Percentiles rank a stretch among this genome's conserved stretches.
Conservation (phyloP, 2,329 filamentous ascomycete species). For the Colletotrichum tamarilloi region DNA sequence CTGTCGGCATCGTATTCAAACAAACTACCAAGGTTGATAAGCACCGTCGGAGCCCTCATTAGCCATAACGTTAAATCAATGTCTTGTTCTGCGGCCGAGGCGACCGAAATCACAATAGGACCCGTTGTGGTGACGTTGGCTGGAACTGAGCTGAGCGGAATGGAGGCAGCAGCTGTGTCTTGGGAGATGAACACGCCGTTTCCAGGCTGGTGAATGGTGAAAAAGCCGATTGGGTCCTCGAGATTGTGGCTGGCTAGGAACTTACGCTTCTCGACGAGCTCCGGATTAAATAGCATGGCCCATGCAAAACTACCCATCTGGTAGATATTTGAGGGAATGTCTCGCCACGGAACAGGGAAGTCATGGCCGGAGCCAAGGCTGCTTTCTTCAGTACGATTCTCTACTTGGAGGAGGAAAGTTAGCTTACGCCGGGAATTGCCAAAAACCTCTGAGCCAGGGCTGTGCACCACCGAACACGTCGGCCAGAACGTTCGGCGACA, state of each 20-base stretch:
- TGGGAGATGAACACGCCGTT: conserved; percentile 41
- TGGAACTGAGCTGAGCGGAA: conserved; percentile 39
- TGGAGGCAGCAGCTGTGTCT: conserved; percentile 39
- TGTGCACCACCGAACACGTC: conserved; percentile 52
- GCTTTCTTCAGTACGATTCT: too few species aligned
- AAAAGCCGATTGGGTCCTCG: conserved; percentile 38
- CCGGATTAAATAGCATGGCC: not conserved
- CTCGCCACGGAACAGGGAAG: conserved; percentile 56
- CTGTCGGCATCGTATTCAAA: conserved; percentile 38
- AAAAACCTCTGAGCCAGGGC: conserved; percentile 49
- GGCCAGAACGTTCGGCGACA: conserved; percentile 57
- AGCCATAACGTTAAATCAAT: conserved; percentile 41
- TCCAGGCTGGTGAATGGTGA: conserved; percentile 33
- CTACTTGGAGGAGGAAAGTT: too few species aligned
- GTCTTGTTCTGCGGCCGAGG: conserved; percentile 40
- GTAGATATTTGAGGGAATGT: conserved; percentile 53
- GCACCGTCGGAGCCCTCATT: conserved; percentile 37
- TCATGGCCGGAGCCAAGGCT: conserved; percentile 55
- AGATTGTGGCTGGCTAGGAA: conserved; percentile 36
- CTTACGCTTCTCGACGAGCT: not conserved
- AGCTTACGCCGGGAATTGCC: conserved; percentile 53
- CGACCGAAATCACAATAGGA: conserved; percentile 38
- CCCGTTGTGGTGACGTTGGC: conserved; percentile 39
- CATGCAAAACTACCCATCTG: conserved; percentile 38
- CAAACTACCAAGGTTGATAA: conserved; percentile 42